These are phyloP conservation scores for Penicillium brevicompactum DNA, from an alignment of 2,329 filamentous ascomycete genomes.

Conservation along the genomic window DNA sequence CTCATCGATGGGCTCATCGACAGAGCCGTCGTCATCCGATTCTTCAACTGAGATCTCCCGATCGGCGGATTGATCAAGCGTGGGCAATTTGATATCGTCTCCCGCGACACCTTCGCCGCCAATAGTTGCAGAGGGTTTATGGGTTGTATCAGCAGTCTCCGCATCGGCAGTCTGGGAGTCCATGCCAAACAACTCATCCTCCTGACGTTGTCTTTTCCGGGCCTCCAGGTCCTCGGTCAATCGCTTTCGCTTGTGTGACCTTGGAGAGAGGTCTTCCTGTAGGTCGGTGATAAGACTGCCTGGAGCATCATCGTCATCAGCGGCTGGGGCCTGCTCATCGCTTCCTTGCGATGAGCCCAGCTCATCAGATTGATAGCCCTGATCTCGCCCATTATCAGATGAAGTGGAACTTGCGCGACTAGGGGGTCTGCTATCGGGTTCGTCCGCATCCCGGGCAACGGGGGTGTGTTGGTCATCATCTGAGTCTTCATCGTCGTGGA, in stretches of 20 bases:
- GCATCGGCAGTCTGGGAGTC: slow-evolving; percentile 57
- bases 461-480: slow-evolving; percentile 77
- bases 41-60: slow-evolving; percentile 4
- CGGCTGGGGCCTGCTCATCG: slow-evolving; percentile 12
- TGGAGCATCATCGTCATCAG: slow-evolving; percentile 17
- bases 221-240: slow-evolving; percentile 68
- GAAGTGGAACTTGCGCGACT: slow-evolving; percentile 66
- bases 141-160: slow-evolving; percentile 49
- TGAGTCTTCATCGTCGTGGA: slow-evolving; percentile 79
- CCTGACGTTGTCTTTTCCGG: slow-evolving; percentile 80
- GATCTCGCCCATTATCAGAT: slow-evolving; percentile 54
- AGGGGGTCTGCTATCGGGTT: slow-evolving; percentile 76
- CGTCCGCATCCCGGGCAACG: slow-evolving; percentile 75
- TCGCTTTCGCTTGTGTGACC: slow-evolving; percentile 72
- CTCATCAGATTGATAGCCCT: slow-evolving; percentile 32
- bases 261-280: slow-evolving; percentile 54
- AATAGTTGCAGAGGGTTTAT: neutral
- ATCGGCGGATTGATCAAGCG: slow-evolving; percentile 1
- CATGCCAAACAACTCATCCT: slow-evolving; percentile 75
- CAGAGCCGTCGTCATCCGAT: slow-evolving; percentile 4
- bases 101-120: slow-evolving; percentile 1
- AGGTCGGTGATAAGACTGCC: slow-evolving; percentile 28
- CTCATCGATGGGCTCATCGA: slow-evolving; percentile 31
- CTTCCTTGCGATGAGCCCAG: slow-evolving; percentile 19
- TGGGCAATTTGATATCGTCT: slow-evolving; percentile 4